Percentiles rank a stretch among this genome's conserved stretches.
Conservation (phyloP, 305 asterid species). For the Lippia alba region DNA sequence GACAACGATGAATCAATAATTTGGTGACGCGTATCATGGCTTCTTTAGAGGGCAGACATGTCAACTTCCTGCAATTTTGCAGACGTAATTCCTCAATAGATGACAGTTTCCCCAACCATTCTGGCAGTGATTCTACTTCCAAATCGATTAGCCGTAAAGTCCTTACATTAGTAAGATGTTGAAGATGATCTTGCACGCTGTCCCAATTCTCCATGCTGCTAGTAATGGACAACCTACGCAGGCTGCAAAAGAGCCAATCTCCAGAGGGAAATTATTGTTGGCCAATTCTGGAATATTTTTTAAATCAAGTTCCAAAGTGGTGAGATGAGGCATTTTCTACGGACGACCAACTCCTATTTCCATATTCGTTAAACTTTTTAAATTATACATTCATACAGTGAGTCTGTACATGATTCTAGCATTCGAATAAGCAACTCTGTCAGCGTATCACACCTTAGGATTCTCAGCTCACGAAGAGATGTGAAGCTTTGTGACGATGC, state of each 20-base stretch:
- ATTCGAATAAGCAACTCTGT: background rate
- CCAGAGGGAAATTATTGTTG: background rate
- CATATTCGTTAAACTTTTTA: background rate
- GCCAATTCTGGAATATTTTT: background rate
- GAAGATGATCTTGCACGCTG: slow-evolving; percentile 8
- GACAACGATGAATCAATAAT: background rate
- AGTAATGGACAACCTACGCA: background rate
- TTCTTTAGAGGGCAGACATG: background rate
- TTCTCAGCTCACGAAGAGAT: too few species aligned
- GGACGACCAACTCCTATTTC: background rate
- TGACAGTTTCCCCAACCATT: slow-evolving; percentile 32
- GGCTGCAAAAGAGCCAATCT: background rate
- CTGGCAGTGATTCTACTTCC: slow-evolving; percentile 32
- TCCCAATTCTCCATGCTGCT: slow-evolving; percentile 15
- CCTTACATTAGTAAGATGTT: slow-evolving; percentile 19
- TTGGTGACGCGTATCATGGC: slow-evolving; percentile 2
- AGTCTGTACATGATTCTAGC: too few species aligned
- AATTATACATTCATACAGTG: too few species aligned
- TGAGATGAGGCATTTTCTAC: background rate
- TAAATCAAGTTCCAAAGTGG: background rate
- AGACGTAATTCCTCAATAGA: background rate
- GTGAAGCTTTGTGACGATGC: too few species aligned
- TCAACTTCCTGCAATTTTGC: background rate
- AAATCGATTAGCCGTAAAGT: background rate
- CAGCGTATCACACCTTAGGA: too few species aligned